Evolutionary conservation across 2,329 filamentous ascomycete species (phyloP), one percentile per base, ranked within the genome.

Genomic region (Fusarium concolor): DNA sequence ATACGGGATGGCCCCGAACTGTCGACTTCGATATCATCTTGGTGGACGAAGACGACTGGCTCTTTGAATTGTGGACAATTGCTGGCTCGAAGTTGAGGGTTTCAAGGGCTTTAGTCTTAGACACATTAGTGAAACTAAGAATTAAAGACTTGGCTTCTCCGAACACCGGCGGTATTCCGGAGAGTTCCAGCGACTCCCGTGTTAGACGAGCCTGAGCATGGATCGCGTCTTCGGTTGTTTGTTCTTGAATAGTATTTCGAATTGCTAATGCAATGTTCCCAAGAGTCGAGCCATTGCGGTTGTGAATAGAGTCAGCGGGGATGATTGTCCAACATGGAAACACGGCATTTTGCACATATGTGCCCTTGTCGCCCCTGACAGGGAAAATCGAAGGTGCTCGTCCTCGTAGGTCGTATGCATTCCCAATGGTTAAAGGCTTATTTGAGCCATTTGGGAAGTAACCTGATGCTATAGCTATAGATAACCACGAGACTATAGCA

Each of bases 101-200:
- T 24, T 33, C 29, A 10, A 59, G 54, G 6, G 65, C 2, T 1
- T 41, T n/a, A 5, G 45, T 24, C 33, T 35, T 42, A 22, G 10
- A 42, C 60, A 54, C 53, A 33, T 54, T 66, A 0, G 49, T 33
- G 8, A 52, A 44, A 15, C 42, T 46, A 0, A 60, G 31, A 6
- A 22, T 14, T 10, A 60, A 46, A 7, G 45, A n/a, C 10, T 42
- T 38, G 12, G 45, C n/a, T 5, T 65, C 29, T 10, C 62, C 62
- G 29, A 60, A 66, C 4, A 66, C 2, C 3, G 62, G 62, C 2
- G 62, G 54, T 8, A 65, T n/a, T 10, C 62, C 60, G 5, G 42
- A 46, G 0, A 45, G 20, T 1, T 51, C 39, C 7, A 55, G 24
- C 9, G 55, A 24, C 14, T 56, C 20, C 9, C 62, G 18, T 2